Evolutionary conservation across 2,329 filamentous ascomycete species (phyloP).

Genomic region (Thermomyces lanuginosus): DNA sequence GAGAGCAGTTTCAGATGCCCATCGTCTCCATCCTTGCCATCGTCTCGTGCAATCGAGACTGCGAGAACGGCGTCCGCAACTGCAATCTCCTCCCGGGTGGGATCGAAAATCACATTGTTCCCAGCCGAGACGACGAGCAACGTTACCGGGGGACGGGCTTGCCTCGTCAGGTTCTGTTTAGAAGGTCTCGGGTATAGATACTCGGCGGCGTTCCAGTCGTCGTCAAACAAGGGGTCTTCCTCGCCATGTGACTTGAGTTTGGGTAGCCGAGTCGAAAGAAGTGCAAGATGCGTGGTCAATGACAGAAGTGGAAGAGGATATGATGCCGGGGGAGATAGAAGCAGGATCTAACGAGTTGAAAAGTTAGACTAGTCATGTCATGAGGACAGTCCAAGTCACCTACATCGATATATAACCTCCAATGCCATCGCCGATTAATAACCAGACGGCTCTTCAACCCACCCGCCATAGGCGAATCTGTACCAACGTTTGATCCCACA

Average conservation of each 20-base stretch:
- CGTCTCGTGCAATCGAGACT: slow-evolving; percentile 48
- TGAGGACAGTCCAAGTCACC: slow-evolving; percentile 16
- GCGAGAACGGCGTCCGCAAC: slow-evolving; percentile 83
- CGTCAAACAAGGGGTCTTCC: slow-evolving; percentile 93
- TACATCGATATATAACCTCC: slow-evolving; percentile 91
- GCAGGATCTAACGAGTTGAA: slow-evolving; percentile 54
- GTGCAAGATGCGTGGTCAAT: slow-evolving; percentile 80
- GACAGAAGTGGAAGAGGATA: slow-evolving; percentile 88
- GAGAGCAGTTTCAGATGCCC: slow-evolving; percentile 43
- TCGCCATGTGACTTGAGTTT: slow-evolving; percentile 74
- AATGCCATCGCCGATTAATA: slow-evolving; percentile 88
- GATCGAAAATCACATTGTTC: slow-evolving; percentile 85
- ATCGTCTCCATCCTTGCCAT: slow-evolving; percentile 8
- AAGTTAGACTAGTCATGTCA: slow-evolving; percentile 7
- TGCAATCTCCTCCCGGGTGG: slow-evolving; percentile 74
- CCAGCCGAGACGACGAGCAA: slow-evolving; percentile 77
- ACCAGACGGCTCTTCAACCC: slow-evolving; percentile 52
- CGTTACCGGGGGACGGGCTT: slow-evolving; percentile 61
- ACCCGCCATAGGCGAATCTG: slow-evolving; percentile 61
- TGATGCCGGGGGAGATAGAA: slow-evolving; percentile 82
- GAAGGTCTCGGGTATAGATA: slow-evolving; percentile 51
- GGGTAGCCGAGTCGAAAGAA: slow-evolving; percentile 73
- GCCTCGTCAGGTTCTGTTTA: slow-evolving; percentile 7
- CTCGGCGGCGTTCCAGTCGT: slow-evolving; percentile 80
- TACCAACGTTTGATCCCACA: slow-evolving; percentile 53